Evolutionary conservation across 768 basidiomycete species (phyloP), one percentile per base, ranked within the genome.

Genomic region (Panaeolus papilionaceus): DNA sequence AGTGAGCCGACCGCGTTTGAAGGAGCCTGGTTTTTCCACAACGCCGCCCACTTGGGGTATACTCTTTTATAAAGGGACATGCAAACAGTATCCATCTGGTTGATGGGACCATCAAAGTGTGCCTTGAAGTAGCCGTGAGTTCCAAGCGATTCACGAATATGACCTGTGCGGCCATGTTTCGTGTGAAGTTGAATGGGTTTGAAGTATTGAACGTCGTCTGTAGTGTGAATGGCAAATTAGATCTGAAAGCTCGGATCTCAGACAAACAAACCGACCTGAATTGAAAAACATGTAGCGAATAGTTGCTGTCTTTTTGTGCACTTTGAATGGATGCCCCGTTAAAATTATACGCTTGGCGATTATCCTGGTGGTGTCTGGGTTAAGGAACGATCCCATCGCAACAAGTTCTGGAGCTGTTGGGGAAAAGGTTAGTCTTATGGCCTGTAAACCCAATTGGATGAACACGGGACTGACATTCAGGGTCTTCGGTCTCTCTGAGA

Each of bases 271-370:
- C 84, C 38, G 71, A 92, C 92, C 92, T 45, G 90, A 73, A 78
- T 96, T 92, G 86, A 99, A 99, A 83, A 99, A 99, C 94, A 99
- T 94, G 83, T 98, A 99, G 65, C 97, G 91, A 72, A 99, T 90
- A 6, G 97, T 99, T 2, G 96, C 97, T 5, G 94, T 95, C 83
- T 95, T 96, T 76, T 95, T 95, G 85, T 99, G 96, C 1, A 98
- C 90, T 75, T 96, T 96, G 88, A 95, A 93, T 0, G 97, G 97
- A 79, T 98, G 96, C 0, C 97, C 97, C 2, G 97, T 96, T 51
- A 99, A 84, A 70, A 98, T 86, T 78, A 97, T 88, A n/a, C 97
- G 90, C 78, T 99, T 99, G 54, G 95, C 90, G 68, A 96, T 86
- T 75, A 98, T 85, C 26, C 97, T 89, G 0, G 94, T 95, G 40